Evolutionary conservation across 1,139 yeast species (phyloP), one percentile per base, ranked within the genome.

Genomic region (Eremothecium cymbalariae): DNA sequence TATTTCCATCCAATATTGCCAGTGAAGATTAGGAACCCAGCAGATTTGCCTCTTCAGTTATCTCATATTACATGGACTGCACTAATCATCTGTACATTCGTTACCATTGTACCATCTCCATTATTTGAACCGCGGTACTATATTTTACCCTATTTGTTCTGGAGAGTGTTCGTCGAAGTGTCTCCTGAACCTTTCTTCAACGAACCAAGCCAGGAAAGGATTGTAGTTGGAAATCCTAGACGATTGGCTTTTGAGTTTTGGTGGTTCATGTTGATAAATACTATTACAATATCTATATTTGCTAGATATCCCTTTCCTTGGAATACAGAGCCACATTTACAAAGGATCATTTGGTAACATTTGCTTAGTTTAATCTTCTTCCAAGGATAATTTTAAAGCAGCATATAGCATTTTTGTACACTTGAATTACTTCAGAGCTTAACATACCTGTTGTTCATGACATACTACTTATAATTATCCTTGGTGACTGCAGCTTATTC

Each of bases 101-200:
- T 74, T 2, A 80, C 93, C 0, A 65, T 90, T 17, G 72, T 81
- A 0, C 95, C 97, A 9, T 78, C 95, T 0, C 97, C 98, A 7
- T 64, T 90, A 43, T 76, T 93, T 50, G 99, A 90, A 56, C 95
- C 96, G 31, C 71, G 98, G 36, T 90, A 93, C 57, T 90, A 80
- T 56, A 81, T 90, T 33, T 52, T 84, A 2, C 97, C 98, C 3
- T 75, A 74, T 51, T 55, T 82, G 9, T 54, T 86, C 23, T 86
- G 88, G 74, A 69, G 96, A 48, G 39, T 82, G 5, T 68, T 75
- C 40, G 60, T 68, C 6, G 55, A 60, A 7, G 73, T 80, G 17
- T 55, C 57, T 14, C 56, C 60, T 13, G 60, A 60, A 20, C 63
- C 68, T 6, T 25, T 64, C 3, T 31, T 59, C 16, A 36, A 47